phyloP scores from a whole-genome alignment of 352 stramenopile genomes.

The Phytophthora pluvialis region DNA sequence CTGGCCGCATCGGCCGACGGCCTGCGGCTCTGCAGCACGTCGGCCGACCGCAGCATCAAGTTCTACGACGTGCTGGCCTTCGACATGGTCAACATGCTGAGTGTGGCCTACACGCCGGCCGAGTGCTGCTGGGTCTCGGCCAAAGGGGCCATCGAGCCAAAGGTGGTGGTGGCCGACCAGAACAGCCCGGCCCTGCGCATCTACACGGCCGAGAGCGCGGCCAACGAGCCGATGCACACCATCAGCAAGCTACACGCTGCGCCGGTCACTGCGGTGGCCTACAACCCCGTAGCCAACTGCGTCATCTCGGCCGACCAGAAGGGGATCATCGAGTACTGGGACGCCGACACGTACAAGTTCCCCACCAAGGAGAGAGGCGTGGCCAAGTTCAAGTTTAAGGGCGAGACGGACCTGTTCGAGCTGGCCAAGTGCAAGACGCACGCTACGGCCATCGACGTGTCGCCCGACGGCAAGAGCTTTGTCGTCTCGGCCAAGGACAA shows the following conservation, averaged over 20 bases:
- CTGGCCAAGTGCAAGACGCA: constrained; percentile 94
- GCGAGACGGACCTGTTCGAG: constrained; percentile 97
- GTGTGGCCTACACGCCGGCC: constrained; percentile 69
- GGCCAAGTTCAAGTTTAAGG: constrained; percentile 93
- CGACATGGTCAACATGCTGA: constrained; percentile 98
- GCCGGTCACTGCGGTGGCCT: constrained; percentile 90
- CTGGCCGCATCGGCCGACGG: constrained; percentile 90
- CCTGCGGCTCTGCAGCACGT: constrained; percentile 84
- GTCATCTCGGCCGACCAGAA: constrained; percentile 93
- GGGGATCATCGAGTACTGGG: constrained; percentile 96
- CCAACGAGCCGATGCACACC: constrained; percentile 57
- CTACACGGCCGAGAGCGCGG: constrained; percentile 83
- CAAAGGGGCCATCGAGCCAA: constrained; percentile 62
- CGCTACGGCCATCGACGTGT: constrained; percentile 81
- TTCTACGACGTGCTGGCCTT: constrained; percentile 99
- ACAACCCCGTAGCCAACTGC: constrained; percentile 84
- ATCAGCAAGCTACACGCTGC: constrained; percentile 91
- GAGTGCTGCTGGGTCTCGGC: constrained; percentile 79
- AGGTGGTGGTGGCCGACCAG: constrained; percentile 82
- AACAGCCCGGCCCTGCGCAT: constrained; percentile 74
- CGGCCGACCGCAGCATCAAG: constrained; percentile 95
- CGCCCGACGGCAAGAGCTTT: constrained; percentile 73
- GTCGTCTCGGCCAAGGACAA: constrained; percentile 89
- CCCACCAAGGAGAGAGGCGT: constrained; percentile 27
- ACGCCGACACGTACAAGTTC: constrained; percentile 68